Base-by-base conservation (phyloP, 257 asterid genomes). In the Galeopsis tetrahit region DNA sequence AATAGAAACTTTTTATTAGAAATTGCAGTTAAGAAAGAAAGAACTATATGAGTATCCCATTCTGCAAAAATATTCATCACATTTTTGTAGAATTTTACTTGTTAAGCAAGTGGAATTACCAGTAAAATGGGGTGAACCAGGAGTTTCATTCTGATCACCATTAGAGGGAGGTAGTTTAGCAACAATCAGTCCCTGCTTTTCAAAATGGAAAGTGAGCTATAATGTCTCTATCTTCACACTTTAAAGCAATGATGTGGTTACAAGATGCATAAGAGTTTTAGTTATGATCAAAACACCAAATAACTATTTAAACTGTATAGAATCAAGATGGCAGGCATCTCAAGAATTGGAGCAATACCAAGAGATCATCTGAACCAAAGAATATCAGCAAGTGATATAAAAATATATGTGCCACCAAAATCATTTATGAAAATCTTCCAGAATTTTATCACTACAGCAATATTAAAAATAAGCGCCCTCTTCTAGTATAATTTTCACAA, bases 181-280 rank as follows among this genome's bases (percentile, higher is more conserved):
- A 57, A 85, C 71, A 63, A 85, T 83, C 66, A 85, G 75, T 42
- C 90, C 90, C 90, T 85, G 86, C 42, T 51, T 21, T 59, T 34
- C 40, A 62, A 57, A 68, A 33, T 43, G 52, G 57, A 10, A 21
- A 40, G 55, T 49, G 60, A 40, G 69, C 32, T 64, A 38, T 46
- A 31, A 62, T 57, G 32, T 43, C 70, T 43, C 70, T 64, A 57
- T 33, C 32, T 66, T 66, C 68, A 64, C 38, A 40, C 43, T 56
- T 10, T 33, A 65, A 38, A 63, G 59, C 55, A 53, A 44, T 38
- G 59, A 7, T 6, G 42, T 10, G 15, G 42, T 17, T 46, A 21
- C 35, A 70, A 35, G 62, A 31, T 62, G 7, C 52, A 52, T 42
- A 63, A 1, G 7, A 69, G 55, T 63, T 52, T 6, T 36, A 62